Base-by-base conservation (phyloP, 148 eudicot species). In the Arctostaphylos glauca region DNA sequence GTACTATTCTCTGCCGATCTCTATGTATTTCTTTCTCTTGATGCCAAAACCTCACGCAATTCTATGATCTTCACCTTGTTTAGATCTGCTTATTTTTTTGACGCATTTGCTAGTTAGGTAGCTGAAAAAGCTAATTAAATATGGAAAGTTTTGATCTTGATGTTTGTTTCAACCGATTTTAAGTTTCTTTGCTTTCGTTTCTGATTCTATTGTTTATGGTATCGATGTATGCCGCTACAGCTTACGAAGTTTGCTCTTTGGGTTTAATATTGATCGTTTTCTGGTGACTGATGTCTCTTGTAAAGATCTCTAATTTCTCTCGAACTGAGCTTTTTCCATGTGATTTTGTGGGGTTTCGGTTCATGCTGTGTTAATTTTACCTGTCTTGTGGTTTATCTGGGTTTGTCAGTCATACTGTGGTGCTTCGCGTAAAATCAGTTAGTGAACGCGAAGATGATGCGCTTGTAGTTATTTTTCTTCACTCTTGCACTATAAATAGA, bases 1-100 rank as follows among this genome's bases (percentile, higher is more conserved):
- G 94, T 91, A 81, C n/a, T 2, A 5, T 2, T 52, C 71, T 76
- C 76, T 76, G 4, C n/a, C 43, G n/a, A 46, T 56, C 48, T n/a
- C 19, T 21, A 46, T 12, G 48, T 46, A 43, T 47, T n/a, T 38
- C 16, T 74, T 12, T 23, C 10, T 6, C 70, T n/a, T 38, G 47
- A 1, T 64, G 7, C 5, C 43, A 66, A 38, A 68, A 53, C 38
- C n/a, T 38, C 49, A 19, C 77, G 38, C n/a, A 0, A 15, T 44
- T 48, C 9, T 18, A 46, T 9, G n/a, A 55, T 84, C 15, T 78
- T 68, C 38, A 43, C 19, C 15, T 78, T 58, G 55, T 23, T 48
- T 41, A 75, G 25, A 56, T 18, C 49, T 74, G n/a, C 74, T 56
- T 62, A 12, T 76, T 76, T 46, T 76, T 25, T 71, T 60, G 7